These are phyloP conservation scores for Tolypocladium nubicola DNA, from an alignment of 2,329 filamentous ascomycete genomes.

Conservation along the genomic window DNA sequence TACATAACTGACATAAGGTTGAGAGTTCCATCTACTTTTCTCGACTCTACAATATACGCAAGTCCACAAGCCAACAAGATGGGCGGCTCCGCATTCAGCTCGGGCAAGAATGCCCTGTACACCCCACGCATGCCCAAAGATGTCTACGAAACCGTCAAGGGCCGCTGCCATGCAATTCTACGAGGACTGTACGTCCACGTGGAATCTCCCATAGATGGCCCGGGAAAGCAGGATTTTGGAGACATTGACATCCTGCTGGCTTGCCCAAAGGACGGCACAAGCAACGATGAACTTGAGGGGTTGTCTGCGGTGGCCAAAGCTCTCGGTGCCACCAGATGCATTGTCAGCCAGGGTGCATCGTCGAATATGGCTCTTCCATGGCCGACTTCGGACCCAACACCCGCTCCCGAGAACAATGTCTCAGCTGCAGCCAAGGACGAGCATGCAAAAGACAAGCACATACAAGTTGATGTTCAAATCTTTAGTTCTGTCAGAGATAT, in stretches of 20 bases:
- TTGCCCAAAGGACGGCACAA: constrained; percentile 11
- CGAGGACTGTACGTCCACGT: constrained; percentile 42
- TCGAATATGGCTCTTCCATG: constrained; percentile 46
- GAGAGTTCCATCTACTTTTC: too few species aligned
- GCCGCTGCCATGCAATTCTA: constrained; percentile 34
- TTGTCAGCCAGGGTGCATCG: constrained; percentile 15
- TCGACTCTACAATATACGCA: neutral
- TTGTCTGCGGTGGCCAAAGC: constrained; percentile 19
- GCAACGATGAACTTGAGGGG: constrained; percentile 4
- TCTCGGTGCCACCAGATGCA: constrained; percentile 34
- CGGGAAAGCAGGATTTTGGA: constrained; percentile 56
- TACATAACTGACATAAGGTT: neutral
- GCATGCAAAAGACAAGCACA: constrained; percentile 19
- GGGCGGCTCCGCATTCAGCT: constrained; percentile 54
- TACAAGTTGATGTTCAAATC: constrained; percentile 61
- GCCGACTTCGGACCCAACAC: constrained; percentile 21
- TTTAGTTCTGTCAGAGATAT: constrained; percentile 31
- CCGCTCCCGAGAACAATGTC: neutral
- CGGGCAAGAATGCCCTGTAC: constrained; percentile 31
- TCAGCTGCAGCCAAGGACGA: neutral
- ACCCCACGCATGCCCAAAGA: constrained; percentile 55
- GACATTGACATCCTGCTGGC: constrained; percentile 63
- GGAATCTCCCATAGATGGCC: constrained; percentile 54
- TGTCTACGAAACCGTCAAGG: constrained; percentile 44
- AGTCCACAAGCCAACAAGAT: constrained; percentile 27